Evolutionary conservation across 371 early-diverging fungal genomes (phyloP).

Genomic region (Circinella minor): DNA sequence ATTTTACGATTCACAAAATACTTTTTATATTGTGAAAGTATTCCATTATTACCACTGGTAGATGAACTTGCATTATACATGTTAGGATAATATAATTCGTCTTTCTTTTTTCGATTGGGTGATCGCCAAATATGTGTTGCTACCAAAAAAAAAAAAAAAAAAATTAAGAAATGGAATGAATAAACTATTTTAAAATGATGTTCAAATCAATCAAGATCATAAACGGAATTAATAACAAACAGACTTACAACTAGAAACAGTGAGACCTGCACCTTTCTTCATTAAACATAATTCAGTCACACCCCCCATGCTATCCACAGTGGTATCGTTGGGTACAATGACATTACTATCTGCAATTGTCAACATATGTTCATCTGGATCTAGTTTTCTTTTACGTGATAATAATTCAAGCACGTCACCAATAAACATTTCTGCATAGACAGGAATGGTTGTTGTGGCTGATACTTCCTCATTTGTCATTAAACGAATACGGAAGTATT

Average conservation of each 20-base stretch:
- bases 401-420: slow-evolving; percentile 84
- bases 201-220: background rate
- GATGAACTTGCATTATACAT: slow-evolving; percentile 24
- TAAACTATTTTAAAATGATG: background rate
- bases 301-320: slow-evolving; percentile 68
- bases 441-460: slow-evolving; percentile 88
- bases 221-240: background rate
- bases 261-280: slow-evolving; percentile 62
- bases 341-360: slow-evolving; percentile 79
- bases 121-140: slow-evolving; percentile 54
- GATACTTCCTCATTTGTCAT: slow-evolving; percentile 65
- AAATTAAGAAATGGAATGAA: too few relatives aligned
- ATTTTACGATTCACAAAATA: slow-evolving; percentile 77
- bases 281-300: slow-evolving; percentile 77
- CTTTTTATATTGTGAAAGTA: slow-evolving; percentile 57
- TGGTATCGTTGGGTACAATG: slow-evolving; percentile 77
- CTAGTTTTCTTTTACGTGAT: slow-evolving; percentile 85
- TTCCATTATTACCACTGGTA: slow-evolving; percentile 35
- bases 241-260: slow-evolving; percentile 59
- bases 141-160: slow-evolving; percentile 2
- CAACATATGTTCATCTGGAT: slow-evolving; percentile 80
- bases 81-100: slow-evolving; percentile 47
- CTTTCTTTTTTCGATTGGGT: slow-evolving; percentile 53
- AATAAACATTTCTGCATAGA: slow-evolving; percentile 75
- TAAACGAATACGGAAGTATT: slow-evolving; percentile 65